Conservation (phyloP, 352 stramenopile species). For the Phytophthora syringae region DNA sequence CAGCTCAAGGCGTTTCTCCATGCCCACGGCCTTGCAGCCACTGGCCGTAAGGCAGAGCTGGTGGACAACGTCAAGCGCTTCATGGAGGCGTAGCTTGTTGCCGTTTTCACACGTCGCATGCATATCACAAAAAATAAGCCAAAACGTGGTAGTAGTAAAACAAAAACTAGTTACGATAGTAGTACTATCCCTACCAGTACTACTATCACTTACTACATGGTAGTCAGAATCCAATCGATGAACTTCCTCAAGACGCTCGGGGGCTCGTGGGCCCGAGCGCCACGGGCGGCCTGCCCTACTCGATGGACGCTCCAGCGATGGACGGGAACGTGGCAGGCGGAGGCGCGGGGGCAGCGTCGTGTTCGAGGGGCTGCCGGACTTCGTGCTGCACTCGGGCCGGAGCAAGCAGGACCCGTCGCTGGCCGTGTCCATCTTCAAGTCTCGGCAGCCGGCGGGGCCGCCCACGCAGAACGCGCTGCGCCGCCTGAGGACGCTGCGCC, state of each 20-base stretch:
- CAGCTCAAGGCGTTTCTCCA: conserved; percentile 77
- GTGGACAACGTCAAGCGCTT: conserved; percentile 59
- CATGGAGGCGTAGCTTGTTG: conserved; percentile 31
- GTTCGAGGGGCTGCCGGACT: conserved; percentile 75
- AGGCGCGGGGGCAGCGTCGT: conserved; percentile 44
- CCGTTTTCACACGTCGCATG: conserved; percentile 20
- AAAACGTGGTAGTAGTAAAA: too few relatives aligned
- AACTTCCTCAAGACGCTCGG: conserved; percentile 91
- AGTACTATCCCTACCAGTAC: too few relatives aligned
- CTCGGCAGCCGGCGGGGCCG: conserved; percentile 72
- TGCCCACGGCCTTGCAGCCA: conserved; percentile 45
- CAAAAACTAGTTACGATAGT: too few relatives aligned
- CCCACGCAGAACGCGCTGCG: conserved; percentile 92
- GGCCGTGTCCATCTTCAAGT: conserved; percentile 94
- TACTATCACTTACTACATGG: too few relatives aligned
- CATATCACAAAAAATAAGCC: conserved; percentile 28
- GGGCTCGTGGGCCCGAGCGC: conserved; percentile 70
- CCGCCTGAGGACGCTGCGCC: conserved; percentile 93
- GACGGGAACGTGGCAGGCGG: conserved; percentile 55
- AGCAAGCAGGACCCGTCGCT: conserved; percentile 81
- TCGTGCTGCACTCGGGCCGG: conserved; percentile 87
- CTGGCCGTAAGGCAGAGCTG: conserved; percentile 73
- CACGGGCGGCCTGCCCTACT: conserved; percentile 79
- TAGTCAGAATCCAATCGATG: too few relatives aligned
- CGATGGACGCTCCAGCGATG: conserved; percentile 45